Base-by-base conservation (phyloP, 1,139 yeast genomes). In the Hansenula lynferdii region DNA sequence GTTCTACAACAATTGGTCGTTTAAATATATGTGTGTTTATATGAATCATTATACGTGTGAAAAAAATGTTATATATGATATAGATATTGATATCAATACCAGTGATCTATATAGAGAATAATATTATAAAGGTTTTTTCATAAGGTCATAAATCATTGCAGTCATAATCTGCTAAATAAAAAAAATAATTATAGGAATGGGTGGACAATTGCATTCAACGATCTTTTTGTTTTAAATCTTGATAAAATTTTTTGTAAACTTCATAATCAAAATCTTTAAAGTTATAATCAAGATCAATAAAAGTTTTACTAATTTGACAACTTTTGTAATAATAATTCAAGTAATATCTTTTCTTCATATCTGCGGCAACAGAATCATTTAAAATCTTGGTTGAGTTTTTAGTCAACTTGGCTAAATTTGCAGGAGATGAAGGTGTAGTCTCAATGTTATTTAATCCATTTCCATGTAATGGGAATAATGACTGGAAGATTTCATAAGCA, bases 401-500 rank as follows among this genome's bases (percentile, higher is more conserved):
- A 15, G 32, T 36, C 33, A 43, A 17, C 14, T 38, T 40, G 7
- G 51, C 39, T 3, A 44, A 43, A 18, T 29, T 34, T 8, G 34
- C 22, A 28, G 41, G 38, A 7, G 45, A 35, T 8, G 37, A 36
- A 22, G 38, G 40, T 11, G 43, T 36, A 7, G 40, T 40, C 29
- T 51, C 56, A 31, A 51, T 49, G 34, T 46, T 46, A 28, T 48
- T 37, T 35, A 40, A 37, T 2, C 55, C 58, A 31, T 58, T 52
- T 28, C 60, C 62, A 17, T 59, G 57, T 40, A 74, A 62, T 21
- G 86, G 86, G 50, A 80, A 59, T 41, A 76, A 48, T 35, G 69
- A 68, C 54, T 82, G 85, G 61, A 92, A 80, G 35, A 92, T 64
- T 64, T 92, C 98, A 64, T 92, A 92, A 22, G 96, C 92, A 12